phyloP scores from a whole-genome alignment of 2,329 filamentous ascomycete genomes.

The Cercospora sp. region DNA sequence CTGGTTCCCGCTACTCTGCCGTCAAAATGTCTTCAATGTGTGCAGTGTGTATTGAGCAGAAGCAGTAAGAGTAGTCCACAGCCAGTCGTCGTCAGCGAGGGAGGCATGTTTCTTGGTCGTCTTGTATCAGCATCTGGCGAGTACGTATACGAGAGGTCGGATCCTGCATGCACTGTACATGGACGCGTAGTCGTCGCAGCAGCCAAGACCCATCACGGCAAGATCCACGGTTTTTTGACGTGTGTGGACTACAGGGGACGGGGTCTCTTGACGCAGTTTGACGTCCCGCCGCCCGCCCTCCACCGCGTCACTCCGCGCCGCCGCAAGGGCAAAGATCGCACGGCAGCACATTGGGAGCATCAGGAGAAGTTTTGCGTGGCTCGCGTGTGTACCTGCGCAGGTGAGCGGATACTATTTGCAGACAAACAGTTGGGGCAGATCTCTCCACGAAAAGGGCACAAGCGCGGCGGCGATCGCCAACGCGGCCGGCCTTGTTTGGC shows the following conservation, averaged over 20 bases:
- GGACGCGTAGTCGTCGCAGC: not conserved
- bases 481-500: not conserved
- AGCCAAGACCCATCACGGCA: not conserved
- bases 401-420: not conserved
- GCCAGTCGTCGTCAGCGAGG: not conserved
- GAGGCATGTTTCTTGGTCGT: not conserved
- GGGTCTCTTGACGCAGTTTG: not conserved
- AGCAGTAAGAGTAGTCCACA: not conserved
- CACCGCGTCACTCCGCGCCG: not conserved
- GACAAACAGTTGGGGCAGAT: not conserved
- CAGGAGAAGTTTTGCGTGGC: not conserved
- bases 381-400: not conserved
- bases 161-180: not conserved
- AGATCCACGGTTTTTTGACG: not conserved
- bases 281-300: not conserved
- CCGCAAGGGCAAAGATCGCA: not conserved
- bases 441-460: slow-evolving; percentile 4
- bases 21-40: not conserved
- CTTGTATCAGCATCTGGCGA: not conserved
- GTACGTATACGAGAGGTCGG: not conserved
- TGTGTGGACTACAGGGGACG: not conserved
- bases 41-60: not conserved
- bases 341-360: not conserved
- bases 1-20: not conserved
- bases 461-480: not conserved